Base-by-base conservation (phyloP, 2,329 filamentous ascomycete species). In the Hysterium pulicare region DNA sequence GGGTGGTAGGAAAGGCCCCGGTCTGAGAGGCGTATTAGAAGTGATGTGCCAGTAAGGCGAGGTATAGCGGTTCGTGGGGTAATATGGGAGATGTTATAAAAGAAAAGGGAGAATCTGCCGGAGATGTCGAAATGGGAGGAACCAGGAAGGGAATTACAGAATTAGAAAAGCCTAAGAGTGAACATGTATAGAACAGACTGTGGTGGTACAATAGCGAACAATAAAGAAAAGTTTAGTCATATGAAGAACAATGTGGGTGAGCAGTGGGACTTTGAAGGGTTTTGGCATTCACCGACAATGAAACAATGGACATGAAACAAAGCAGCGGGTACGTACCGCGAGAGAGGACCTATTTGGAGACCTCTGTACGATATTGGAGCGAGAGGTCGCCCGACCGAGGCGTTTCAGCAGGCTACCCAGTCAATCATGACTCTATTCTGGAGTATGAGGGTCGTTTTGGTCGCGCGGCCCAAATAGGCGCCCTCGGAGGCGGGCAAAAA, bases 401-500 rank as follows among this genome's bases (percentile, higher is more conserved):
- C 57, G 69, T 70, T 69, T 69, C 69, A 66, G 53, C 51, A 59
- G 61, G 47, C 58, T 55, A 67, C 61, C 59, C 66, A 64, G 56
- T 62, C 59, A 60, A 55, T 52, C 65, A 64, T 62, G 63, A 62
- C 69, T 69, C 67, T 66, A 66, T 63, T 62, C 50, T 61, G 61
- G 62, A 62, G 62, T 50, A 53, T 57, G 58, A 55, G 54, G 53
- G 55, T 63, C 49, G n/a, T 46, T 45, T 40, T 49, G 58, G 55
- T 61, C 50, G 59, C 37, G 58, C 55, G 59, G 58, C 57, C 57
- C 50, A 53, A 53, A 57, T 68, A 66, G 55, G 60, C 66, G 65
- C 66, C 66, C 64, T 54, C 41, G 52, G 44, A 49, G 51, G 55
- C 49, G 55, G 57, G 56, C 50, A 49, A 50, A 17, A 54, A 57